These are phyloP conservation scores for Glaciozyma martinii DNA, from an alignment of 768 basidiomycete genomes.

Conservation along the genomic window DNA sequence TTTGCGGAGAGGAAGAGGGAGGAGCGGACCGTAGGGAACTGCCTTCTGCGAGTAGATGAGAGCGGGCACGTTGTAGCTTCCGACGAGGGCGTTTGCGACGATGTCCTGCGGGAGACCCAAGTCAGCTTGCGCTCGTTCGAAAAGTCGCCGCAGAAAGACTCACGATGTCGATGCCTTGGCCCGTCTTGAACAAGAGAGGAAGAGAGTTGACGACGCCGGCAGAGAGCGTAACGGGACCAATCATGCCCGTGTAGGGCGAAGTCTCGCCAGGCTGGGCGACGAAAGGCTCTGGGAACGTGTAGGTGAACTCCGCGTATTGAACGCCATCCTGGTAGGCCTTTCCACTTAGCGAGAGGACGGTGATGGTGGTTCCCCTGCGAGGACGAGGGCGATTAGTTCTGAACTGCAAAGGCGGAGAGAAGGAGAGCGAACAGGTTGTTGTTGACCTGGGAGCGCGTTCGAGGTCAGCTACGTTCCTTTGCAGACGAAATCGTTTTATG, in stretches of 20 bases:
- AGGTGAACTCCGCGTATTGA: slow-evolving; percentile 56
- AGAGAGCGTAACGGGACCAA: slow-evolving; percentile 7
- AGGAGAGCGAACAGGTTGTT: slow-evolving; percentile 50
- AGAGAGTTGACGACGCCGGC: slow-evolving; percentile 9
- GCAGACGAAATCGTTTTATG: background rate
- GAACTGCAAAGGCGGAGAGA: slow-evolving; percentile 43
- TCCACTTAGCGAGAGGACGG: slow-evolving; percentile 40
- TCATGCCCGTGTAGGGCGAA: background rate
- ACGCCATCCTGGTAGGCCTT: slow-evolving; percentile 46
- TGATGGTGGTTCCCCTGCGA: background rate
- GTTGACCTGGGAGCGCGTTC: background rate
- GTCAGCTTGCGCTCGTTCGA: background rate
- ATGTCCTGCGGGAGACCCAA: background rate
- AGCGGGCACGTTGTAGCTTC: slow-evolving; percentile 11
- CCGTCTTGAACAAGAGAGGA: slow-evolving; percentile 10
- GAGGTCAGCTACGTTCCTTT: background rate
- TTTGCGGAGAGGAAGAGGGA: background rate
- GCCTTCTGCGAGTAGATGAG: slow-evolving; percentile 15
- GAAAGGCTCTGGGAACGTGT: slow-evolving; percentile 54
- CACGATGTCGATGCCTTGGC: slow-evolving; percentile 12
- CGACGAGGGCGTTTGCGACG: slow-evolving; percentile 6
- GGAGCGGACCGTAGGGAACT: slow-evolving; percentile 2
- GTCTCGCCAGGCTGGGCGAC: slow-evolving; percentile 40
- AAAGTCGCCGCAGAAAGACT: background rate
- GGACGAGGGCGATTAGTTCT: background rate